These are phyloP conservation scores for Pilatotrama ljubarskyi DNA, from an alignment of 768 basidiomycete species.

Conservation along the genomic window DNA sequence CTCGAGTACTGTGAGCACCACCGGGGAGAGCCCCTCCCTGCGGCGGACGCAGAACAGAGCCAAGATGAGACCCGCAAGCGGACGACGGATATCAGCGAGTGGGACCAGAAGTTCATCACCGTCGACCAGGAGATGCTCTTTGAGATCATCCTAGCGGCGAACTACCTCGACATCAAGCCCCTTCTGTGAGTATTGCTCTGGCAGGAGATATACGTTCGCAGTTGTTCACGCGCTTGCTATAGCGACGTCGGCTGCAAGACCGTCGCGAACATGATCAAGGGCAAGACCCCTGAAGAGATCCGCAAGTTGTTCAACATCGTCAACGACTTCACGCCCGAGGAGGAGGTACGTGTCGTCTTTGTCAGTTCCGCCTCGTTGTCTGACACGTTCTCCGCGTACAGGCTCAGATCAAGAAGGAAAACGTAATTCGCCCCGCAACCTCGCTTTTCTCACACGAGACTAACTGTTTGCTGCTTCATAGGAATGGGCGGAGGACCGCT, in stretches of 20 bases:
- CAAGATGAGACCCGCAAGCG: constrained; percentile 96
- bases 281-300: constrained; percentile 99
- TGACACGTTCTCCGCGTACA: constrained; percentile 31
- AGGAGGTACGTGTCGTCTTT: constrained; percentile 66
- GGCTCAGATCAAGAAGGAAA: constrained; percentile 99
- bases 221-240: constrained; percentile 8
- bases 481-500: constrained; percentile 96
- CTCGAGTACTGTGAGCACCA: constrained; percentile 99
- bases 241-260: constrained; percentile 99
- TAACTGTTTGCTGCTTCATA: constrained; percentile 31
- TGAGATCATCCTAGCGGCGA: constrained; percentile 98
- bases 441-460: not conserved
- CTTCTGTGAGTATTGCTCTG: constrained; percentile 66
- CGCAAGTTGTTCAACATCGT: constrained; percentile 97
- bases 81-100: constrained; percentile 98
- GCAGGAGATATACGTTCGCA: constrained; percentile 1
- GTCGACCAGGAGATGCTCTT: constrained; percentile 99
- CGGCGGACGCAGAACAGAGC: constrained; percentile 73
- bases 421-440: constrained; percentile 56
- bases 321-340: constrained; percentile 98
- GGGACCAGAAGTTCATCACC: constrained; percentile 98
- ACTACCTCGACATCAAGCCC: constrained; percentile 99
- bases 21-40: constrained; percentile 93
- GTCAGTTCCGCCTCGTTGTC: constrained; percentile 8
- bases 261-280: constrained; percentile 99